Percentiles rank a stretch among this genome's conserved stretches.
These are phyloP conservation scores for Ziziphus jujuba DNA, from an alignment of 306 rosid genomes.

Conservation along the genomic window DNA sequence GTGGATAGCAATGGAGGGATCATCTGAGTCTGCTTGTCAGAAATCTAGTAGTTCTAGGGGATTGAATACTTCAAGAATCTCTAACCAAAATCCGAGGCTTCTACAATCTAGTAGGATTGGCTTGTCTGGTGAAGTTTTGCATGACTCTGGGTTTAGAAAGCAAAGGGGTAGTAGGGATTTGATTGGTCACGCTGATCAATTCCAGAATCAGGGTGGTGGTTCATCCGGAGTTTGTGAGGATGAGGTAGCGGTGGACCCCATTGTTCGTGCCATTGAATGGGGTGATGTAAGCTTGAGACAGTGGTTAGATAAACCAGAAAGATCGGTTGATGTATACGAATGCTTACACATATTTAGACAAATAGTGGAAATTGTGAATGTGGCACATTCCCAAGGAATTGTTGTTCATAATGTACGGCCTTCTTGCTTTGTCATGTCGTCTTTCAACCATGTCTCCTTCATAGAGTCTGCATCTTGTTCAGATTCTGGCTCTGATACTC, in stretches of 20 bases:
- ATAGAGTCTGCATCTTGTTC: constrained; percentile 95
- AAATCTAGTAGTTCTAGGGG: constrained; percentile 62
- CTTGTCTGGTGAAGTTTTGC: constrained; percentile 44
- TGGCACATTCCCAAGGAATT: constrained; percentile 85
- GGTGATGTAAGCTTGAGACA: constrained; percentile 92
- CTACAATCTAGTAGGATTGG: constrained; percentile 34
- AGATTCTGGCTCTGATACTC: constrained; percentile 85
- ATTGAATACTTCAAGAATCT: constrained; percentile 58
- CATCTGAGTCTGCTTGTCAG: constrained; percentile 64
- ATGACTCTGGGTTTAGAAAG: constrained; percentile 44
- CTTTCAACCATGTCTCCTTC: constrained; percentile 86
- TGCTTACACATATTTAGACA: constrained; percentile 89
- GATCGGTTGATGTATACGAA: constrained; percentile 66
- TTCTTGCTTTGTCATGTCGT: constrained; percentile 94
- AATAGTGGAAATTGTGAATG: constrained; percentile 73
- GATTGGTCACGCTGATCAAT: constrained; percentile 42
- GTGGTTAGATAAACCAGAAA: constrained; percentile 84
- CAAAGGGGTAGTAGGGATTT: constrained; percentile 48
- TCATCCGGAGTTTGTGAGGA: constrained; percentile 65
- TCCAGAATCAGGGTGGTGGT: constrained; percentile 52
- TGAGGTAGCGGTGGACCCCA: constrained; percentile 53
- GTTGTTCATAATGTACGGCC: constrained; percentile 94
- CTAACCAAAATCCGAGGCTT: constrained; percentile 53
- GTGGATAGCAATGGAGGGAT: constrained; percentile 78
- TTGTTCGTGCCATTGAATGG: constrained; percentile 52